phyloP scores from a whole-genome alignment of 2,329 filamentous ascomycete species.

The Botrytis fragariae region DNA sequence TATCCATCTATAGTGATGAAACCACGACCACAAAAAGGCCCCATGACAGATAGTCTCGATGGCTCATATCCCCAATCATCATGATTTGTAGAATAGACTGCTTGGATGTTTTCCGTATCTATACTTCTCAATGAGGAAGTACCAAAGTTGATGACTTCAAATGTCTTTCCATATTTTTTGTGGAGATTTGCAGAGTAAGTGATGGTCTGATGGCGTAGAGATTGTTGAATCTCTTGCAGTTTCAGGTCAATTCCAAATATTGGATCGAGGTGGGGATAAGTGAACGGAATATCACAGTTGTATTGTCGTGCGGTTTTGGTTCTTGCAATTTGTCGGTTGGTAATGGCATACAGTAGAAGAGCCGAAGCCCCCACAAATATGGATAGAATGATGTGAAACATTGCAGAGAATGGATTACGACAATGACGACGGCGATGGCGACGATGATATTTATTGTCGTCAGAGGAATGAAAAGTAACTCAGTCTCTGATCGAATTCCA shows the following conservation, averaged over 20 bases:
- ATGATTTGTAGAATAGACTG: slow-evolving; percentile 51
- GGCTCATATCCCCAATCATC: slow-evolving; percentile 48
- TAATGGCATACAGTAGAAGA: no score
- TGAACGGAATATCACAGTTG: background rate
- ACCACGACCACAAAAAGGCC: slow-evolving; percentile 20
- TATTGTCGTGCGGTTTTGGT: no score
- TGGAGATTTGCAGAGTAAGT: background rate
- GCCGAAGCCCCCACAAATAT: no score
- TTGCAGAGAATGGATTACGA: no score
- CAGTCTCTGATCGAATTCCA: no score
- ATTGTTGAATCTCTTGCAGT: background rate
- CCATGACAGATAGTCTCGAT: background rate
- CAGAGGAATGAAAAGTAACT: no score
- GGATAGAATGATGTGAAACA: no score
- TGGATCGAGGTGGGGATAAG: background rate
- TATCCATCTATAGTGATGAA: slow-evolving; percentile 23
- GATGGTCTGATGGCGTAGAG: background rate
- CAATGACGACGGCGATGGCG: no score
- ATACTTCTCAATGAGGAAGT: slow-evolving; percentile 45
- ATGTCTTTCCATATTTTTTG: background rate
- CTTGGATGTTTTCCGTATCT: slow-evolving; percentile 55
- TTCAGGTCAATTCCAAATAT: background rate
- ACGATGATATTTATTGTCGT: no score
- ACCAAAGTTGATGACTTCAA: background rate
- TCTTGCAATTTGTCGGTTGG: no score